Conservation (phyloP, 2,329 filamentous ascomycete genomes). For the Bisporella sp. region DNA sequence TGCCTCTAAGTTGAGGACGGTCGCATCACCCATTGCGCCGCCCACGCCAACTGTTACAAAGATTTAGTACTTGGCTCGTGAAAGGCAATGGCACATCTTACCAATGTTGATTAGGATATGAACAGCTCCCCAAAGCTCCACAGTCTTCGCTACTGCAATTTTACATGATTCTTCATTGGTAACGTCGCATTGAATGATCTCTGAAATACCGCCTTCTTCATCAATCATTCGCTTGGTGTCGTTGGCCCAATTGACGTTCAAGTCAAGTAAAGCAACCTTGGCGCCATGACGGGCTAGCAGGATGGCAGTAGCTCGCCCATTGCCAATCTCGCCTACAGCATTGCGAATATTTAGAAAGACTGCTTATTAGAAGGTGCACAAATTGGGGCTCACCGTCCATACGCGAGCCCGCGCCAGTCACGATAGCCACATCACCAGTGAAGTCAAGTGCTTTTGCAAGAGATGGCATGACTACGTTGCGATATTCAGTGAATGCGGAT, state of each 20-base stretch:
- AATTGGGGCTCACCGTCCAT: slow-evolving; percentile 26
- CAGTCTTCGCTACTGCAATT: slow-evolving; percentile 30
- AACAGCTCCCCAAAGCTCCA: slow-evolving; percentile 45
- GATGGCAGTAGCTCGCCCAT: slow-evolving; percentile 50
- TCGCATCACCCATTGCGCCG: slow-evolving; percentile 51
- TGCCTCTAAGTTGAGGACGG: slow-evolving; percentile 50
- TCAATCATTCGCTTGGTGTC: slow-evolving; percentile 47
- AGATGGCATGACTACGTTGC: background rate
- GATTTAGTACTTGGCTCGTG: background rate
- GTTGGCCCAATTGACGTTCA: slow-evolving; percentile 40
- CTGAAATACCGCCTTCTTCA: slow-evolving; percentile 35
- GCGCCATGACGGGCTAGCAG: slow-evolving; percentile 53
- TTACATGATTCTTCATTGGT: slow-evolving; percentile 41
- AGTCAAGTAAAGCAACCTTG: slow-evolving; percentile 51
- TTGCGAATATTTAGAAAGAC: background rate
- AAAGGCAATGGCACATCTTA: slow-evolving; percentile 4
- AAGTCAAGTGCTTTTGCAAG: slow-evolving; percentile 3
- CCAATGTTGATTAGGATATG: slow-evolving; percentile 59
- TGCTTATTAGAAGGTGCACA: slow-evolving; percentile 13
- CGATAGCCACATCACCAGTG: slow-evolving; percentile 38
- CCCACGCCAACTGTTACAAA: slow-evolving; percentile 41
- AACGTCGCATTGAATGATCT: slow-evolving; percentile 42
- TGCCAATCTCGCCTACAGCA: slow-evolving; percentile 47
- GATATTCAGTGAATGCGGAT: no score
- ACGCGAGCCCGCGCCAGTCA: slow-evolving; percentile 48